Evolutionary conservation across 1,284 basidiomycete genomes (phyloP).

Genomic region (Cutaneotrichosporon cyanovorans): DNA sequence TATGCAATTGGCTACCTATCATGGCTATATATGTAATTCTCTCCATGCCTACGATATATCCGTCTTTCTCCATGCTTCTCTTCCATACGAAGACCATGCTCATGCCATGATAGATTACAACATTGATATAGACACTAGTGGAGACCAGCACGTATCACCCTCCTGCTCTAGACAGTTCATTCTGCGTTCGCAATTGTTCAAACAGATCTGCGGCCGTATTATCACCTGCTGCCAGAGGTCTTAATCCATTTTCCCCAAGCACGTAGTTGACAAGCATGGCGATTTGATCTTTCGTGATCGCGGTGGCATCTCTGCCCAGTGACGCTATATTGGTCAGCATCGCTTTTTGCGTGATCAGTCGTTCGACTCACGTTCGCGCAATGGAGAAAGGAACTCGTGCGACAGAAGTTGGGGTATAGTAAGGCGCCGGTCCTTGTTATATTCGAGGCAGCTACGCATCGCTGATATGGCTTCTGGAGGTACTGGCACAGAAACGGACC

Average conservation of each 20-base stretch:
- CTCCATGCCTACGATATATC: too few species aligned
- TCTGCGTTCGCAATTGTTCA: slow-evolving; percentile 29
- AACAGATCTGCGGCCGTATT: slow-evolving; percentile 31
- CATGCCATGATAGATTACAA: too few species aligned
- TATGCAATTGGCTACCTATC: too few species aligned
- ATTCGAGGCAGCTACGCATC: slow-evolving; percentile 49
- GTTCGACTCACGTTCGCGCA: slow-evolving; percentile 11
- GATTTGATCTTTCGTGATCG: slow-evolving; percentile 40
- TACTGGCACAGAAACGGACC: slow-evolving; percentile 38
- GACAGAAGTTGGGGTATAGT: slow-evolving; percentile 49
- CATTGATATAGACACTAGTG: too few species aligned
- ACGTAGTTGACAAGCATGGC: slow-evolving; percentile 35
- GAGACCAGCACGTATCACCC: too few species aligned
- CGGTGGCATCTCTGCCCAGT: slow-evolving; percentile 31
- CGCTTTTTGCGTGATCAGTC: background rate
- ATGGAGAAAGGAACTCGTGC: slow-evolving; percentile 45
- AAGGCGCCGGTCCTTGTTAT: slow-evolving; percentile 47
- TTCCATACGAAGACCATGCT: too few species aligned
- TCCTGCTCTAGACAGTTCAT: slow-evolving; percentile 3
- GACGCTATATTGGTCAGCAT: background rate
- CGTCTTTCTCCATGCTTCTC: too few species aligned
- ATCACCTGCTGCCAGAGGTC: slow-evolving; percentile 4
- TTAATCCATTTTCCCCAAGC: slow-evolving; percentile 22
- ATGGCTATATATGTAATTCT: too few species aligned
- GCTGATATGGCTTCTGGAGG: slow-evolving; percentile 47